A percentile compares a stretch with the other conserved stretches of the same genome.
These are phyloP conservation scores for Hymenochaete sp. DNA, from an alignment of 1,284 basidiomycete species.

Conservation along the genomic window DNA sequence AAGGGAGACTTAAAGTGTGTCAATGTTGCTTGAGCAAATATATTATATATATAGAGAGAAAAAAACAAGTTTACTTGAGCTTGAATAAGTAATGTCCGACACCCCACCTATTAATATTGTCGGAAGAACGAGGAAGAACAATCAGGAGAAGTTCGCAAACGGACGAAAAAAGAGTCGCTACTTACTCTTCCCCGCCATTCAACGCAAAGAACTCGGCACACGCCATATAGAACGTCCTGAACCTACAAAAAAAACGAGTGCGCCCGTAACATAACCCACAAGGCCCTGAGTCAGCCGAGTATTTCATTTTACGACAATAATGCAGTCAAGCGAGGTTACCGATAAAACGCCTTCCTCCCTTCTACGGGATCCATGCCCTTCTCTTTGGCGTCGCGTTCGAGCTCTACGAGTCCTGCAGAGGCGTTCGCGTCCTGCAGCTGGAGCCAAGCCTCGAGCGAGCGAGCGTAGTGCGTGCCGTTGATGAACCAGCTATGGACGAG, in stretches of 20 bases:
- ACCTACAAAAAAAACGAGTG: too few species aligned
- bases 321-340: slow-evolving; percentile 25
- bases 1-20: too few species aligned
- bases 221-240: slow-evolving; percentile 69
- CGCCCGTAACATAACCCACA: neutral
- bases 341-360: slow-evolving; percentile 54
- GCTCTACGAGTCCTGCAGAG: slow-evolving; percentile 42
- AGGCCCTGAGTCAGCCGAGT: neutral
- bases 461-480: slow-evolving; percentile 59
- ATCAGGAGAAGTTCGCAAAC: neutral
- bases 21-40: too few species aligned
- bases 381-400: slow-evolving; percentile 39
- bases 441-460: slow-evolving; percentile 66
- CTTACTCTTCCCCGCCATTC: slow-evolving; percentile 57
- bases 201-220: slow-evolving; percentile 68
- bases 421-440: slow-evolving; percentile 48
- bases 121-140: neutral
- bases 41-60: too few species aligned
- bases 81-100: slow-evolving; percentile 47
- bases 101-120: slow-evolving; percentile 49
- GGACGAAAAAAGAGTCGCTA: slow-evolving; percentile 15
- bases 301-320: neutral
- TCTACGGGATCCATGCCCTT: slow-evolving; percentile 42
- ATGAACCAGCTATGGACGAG: slow-evolving; percentile 57
- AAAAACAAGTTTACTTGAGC: too few species aligned